Conservation (phyloP, 805 yeast species). For the Spathaspora sp. region DNA sequence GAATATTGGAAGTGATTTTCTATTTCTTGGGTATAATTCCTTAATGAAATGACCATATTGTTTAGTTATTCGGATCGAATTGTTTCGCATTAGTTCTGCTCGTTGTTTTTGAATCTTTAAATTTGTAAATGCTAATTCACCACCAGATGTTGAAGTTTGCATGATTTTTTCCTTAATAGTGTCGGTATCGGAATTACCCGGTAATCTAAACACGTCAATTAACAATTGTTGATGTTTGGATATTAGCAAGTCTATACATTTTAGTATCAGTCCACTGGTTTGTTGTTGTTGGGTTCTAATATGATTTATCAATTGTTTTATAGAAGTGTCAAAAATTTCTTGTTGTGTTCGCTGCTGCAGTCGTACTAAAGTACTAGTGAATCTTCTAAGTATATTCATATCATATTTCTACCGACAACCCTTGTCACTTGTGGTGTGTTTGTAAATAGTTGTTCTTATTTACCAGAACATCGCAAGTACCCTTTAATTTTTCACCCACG, state of each 20-base stretch:
- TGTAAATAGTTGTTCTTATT: too few species aligned
- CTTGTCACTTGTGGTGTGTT: neutral
- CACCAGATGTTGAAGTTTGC: neutral
- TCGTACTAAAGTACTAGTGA: slow-evolving; percentile 1
- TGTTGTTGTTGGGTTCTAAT: slow-evolving; percentile 1
- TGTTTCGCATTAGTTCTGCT: neutral
- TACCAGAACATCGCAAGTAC: too few species aligned
- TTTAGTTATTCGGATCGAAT: neutral
- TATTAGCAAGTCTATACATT: slow-evolving; percentile 10
- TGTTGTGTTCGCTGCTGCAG: neutral
- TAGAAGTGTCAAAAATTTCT: neutral
- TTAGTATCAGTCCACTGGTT: slow-evolving; percentile 8
- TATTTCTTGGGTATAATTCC: slow-evolving; percentile 16
- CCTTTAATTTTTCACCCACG: neutral
- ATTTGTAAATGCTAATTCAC: neutral
- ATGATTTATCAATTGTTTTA: slow-evolving; percentile 1
- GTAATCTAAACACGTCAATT: neutral
- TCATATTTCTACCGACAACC: neutral
- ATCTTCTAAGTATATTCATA: slow-evolving; percentile 1
- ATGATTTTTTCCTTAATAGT: neutral
- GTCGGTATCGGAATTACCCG: neutral
- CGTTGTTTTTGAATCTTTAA: neutral
- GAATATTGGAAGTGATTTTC: slow-evolving; percentile 1
- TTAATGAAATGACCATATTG: slow-evolving; percentile 10
- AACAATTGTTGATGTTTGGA: slow-evolving; percentile 8